These are phyloP conservation scores for Cylindrodendrum hubeiense DNA, from an alignment of 2,329 filamentous ascomycete species.

Conservation along the genomic window DNA sequence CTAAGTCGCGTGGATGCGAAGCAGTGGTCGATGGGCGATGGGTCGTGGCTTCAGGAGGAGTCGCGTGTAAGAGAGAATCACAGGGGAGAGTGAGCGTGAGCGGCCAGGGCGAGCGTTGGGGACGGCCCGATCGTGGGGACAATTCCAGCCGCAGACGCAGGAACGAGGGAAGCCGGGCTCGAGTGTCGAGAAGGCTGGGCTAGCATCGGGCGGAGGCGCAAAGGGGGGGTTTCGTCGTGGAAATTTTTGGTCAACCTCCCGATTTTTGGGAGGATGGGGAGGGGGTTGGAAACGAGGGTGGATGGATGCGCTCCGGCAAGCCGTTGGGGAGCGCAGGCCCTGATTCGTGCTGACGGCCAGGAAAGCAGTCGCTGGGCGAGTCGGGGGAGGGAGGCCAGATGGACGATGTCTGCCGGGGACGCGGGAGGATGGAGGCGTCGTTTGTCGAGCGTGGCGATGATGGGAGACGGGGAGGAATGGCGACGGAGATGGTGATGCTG, in stretches of 20 bases:
- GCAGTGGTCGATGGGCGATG: constrained; percentile 20
- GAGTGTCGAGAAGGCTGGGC: constrained; percentile 59
- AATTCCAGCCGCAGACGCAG: constrained; percentile 44
- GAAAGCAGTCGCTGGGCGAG: constrained; percentile 19
- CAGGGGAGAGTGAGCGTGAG: constrained; percentile 21
- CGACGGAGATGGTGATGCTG: constrained; percentile 23
- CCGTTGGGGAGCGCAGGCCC: constrained; percentile 31
- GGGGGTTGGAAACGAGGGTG: constrained; percentile 39
- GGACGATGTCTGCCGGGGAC: constrained; percentile 25
- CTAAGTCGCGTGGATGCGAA: constrained; percentile 17
- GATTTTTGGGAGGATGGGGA: constrained; percentile 45
- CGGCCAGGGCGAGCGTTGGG: constrained; percentile 24
- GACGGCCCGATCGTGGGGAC: constrained; percentile 31
- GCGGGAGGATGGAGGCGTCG: constrained; percentile 19
- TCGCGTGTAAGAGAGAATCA: constrained; percentile 39
- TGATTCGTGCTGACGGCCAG: constrained; percentile 36
- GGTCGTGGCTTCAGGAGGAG: constrained; percentile 22
- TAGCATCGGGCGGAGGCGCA: constrained; percentile 53
- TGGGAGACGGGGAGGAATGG: constrained; percentile 12
- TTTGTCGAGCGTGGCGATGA: constrained; percentile 1
- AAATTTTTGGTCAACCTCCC: constrained; percentile 51
- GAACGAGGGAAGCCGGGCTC: constrained; percentile 50
- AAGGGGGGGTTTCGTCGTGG: constrained; percentile 45
- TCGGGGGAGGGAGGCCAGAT: constrained; percentile 24
- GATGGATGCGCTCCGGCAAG: constrained; percentile 38